Evolutionary conservation across 2,329 filamentous ascomycete species (phyloP).

Genomic region (Clonostachys chloroleuca): DNA sequence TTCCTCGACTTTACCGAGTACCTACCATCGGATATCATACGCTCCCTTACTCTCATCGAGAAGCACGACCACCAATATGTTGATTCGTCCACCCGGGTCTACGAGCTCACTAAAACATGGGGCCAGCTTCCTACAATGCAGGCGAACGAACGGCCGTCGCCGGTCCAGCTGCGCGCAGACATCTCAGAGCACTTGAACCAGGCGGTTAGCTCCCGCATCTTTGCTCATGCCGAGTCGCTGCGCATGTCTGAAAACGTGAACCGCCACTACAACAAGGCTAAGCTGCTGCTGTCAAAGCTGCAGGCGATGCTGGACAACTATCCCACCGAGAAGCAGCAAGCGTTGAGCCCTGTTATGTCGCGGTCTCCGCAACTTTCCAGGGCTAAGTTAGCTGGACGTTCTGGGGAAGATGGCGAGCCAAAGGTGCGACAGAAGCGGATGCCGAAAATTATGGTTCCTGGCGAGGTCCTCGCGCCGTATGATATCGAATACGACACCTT

Average conservation of each 20-base stretch:
- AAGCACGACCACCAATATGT: slow-evolving; percentile 57
- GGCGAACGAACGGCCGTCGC: slow-evolving; percentile 38
- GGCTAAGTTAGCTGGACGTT: slow-evolving; percentile 39
- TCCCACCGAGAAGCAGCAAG: slow-evolving; percentile 39
- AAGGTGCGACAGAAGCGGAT: slow-evolving; percentile 24
- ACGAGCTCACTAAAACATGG: slow-evolving; percentile 54
- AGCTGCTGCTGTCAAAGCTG: slow-evolving; percentile 54
- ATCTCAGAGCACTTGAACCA: slow-evolving; percentile 55
- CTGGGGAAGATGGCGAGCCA: slow-evolving; percentile 37
- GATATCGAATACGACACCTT: slow-evolving; percentile 59
- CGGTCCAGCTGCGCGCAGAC: slow-evolving; percentile 49
- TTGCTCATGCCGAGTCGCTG: slow-evolving; percentile 56
- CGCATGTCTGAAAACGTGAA: slow-evolving; percentile 61
- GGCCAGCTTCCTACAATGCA: slow-evolving; percentile 46
- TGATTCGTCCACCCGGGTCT: slow-evolving; percentile 48
- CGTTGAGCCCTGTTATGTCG: slow-evolving; percentile 42
- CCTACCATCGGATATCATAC: slow-evolving; percentile 61
- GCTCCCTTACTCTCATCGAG: slow-evolving; percentile 61
- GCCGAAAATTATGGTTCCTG: slow-evolving; percentile 60
- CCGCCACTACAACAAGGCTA: slow-evolving; percentile 57
- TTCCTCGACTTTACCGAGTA: slow-evolving; percentile 69
- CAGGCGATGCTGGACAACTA: slow-evolving; percentile 57
- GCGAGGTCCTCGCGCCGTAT: slow-evolving; percentile 62
- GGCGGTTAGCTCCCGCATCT: slow-evolving; percentile 51
- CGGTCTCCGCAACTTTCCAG: slow-evolving; percentile 51